Evolutionary conservation across 805 yeast genomes (phyloP), one percentile per base, ranked within the genome.

Genomic region (Candida nitratophila): DNA sequence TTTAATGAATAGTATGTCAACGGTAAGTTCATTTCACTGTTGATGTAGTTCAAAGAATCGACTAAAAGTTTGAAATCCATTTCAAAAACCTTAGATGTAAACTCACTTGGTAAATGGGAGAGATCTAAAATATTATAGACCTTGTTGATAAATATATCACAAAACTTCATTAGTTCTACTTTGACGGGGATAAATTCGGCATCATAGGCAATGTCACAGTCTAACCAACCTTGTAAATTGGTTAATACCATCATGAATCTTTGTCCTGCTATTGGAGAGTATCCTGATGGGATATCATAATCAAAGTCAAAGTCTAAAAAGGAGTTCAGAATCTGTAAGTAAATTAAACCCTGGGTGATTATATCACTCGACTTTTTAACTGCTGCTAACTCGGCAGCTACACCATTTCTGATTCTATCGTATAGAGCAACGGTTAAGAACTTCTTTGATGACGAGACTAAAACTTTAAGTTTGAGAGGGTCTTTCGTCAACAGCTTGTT

Each of bases 311-410:
- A 46, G 41, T 60, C 55, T 46, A 78, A 66, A 49, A 68, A 61
- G 45, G 70, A 66, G 39, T 67, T 70, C 34, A 83, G 61, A 3
- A 81, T 50, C 1, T 78, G 63, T 4, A 84, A 46, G 58, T 73
- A 70, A 15, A 58, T 60, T 31, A 77, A 56, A 0, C 83, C 83
- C 2, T 56, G 56, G 2, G 54, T 39, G 8, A 70, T 42, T 12
- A 81, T 68, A 29, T 73, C 73, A 0, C 60, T 42, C 2, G 70
- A 52, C 1, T 47, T 39, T 41, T 68, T 69, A 2, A 74, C 62
- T 1, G 88, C 86, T 39, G 83, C 64, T 19, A 84, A 56, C 51
- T 82, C 88, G 1, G 90, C 77, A 14, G 80, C 79, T n/a, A 76
- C 64, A 44, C 70, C 69, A 49, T 80, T 83, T 50, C 89, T 71